phyloP scores from a whole-genome alignment of 306 rosid species.

The Prunus mume region DNA sequence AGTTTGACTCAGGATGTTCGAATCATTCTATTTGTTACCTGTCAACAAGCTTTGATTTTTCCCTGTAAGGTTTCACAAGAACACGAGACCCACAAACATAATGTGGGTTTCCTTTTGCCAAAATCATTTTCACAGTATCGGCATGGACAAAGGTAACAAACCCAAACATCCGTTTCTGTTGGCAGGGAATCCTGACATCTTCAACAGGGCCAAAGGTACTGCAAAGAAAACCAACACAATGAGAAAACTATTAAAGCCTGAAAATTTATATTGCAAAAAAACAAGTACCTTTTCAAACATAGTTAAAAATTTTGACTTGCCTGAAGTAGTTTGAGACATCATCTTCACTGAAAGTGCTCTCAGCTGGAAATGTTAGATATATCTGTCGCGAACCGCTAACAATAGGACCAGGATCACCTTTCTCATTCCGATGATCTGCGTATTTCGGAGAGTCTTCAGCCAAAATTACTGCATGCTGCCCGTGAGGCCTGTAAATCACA shows the following conservation, averaged over 20 bases:
- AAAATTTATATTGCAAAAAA: conserved; percentile 11
- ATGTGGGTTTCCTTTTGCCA: conserved; percentile 73
- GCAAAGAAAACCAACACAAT: conserved; percentile 9
- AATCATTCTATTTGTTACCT: conserved; percentile 29
- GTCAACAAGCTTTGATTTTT: conserved; percentile 61
- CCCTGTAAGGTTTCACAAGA: conserved; percentile 83
- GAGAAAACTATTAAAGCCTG: background rate
- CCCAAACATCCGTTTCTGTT: conserved; percentile 81
- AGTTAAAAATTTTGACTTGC: conserved; percentile 28
- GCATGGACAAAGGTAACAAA: conserved; percentile 71
- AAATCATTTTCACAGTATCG: conserved; percentile 62
- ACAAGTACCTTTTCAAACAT: background rate
- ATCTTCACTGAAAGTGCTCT: conserved; percentile 73
- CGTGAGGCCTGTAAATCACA: conserved; percentile 68
- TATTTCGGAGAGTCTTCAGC: conserved; percentile 59
- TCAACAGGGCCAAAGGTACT: conserved; percentile 73
- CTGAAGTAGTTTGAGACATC: conserved; percentile 79
- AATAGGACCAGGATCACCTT: conserved; percentile 51
- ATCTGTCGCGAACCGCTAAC: conserved; percentile 75
- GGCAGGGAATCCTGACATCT: conserved; percentile 89
- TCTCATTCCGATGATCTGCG: conserved; percentile 40
- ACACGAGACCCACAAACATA: conserved; percentile 70
- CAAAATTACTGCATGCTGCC: conserved; percentile 76
- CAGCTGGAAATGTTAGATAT: conserved; percentile 88
- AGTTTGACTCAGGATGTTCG: background rate